Base-by-base conservation (phyloP, 2,329 filamentous ascomycete species). In the Mycosphaerella arachidis region DNA sequence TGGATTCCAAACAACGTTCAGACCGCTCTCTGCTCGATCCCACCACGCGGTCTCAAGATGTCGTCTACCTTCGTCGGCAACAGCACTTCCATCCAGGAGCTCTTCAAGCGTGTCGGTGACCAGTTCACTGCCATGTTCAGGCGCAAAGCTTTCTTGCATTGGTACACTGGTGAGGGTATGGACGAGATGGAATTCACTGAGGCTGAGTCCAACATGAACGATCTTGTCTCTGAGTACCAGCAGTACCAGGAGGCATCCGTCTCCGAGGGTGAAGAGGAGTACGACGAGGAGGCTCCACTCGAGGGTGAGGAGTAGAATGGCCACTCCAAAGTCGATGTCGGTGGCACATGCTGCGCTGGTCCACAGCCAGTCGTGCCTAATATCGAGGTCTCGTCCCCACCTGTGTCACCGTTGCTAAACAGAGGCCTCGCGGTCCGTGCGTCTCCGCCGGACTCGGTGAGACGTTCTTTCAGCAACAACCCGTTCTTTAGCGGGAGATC, bases 151-250 rank as follows among this genome's bases (percentile, higher is more conserved):
- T 99, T 99, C 92, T 91, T 99, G 87, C 94, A 97, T 86, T 99
- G 94, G 94, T 99, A 99, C 84, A 99, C 94, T 87, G 92, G 92
- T 77, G 94, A 99, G 87, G 94, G 94, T 84, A 99, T 99, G 94
- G 94, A 99, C 82, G 94, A 99, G 89, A 97, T 99, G 94, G 94
- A 99, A 84, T 99, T 99, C 85, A 99, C 94, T 77, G 94, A 99
- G 86, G 94, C 94, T 72, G 94, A 99, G 88, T 96, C 91, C 82
- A 99, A 99, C 86, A 97, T 99, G 94, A 97, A 99, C 85, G 94
- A 99, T 80, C 84, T 99, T 76, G 93, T 99, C 73, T 96, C 92
- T 64, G 94, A 99, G 81, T 99, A 99, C 85, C 94, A 97, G 87
- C 94, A 99, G 82, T 99, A 99, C 88, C 94, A 99, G 87, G 94